Conservation (phyloP, 2,329 filamentous ascomycete species). For the Kalaharituber pfeilii region DNA sequence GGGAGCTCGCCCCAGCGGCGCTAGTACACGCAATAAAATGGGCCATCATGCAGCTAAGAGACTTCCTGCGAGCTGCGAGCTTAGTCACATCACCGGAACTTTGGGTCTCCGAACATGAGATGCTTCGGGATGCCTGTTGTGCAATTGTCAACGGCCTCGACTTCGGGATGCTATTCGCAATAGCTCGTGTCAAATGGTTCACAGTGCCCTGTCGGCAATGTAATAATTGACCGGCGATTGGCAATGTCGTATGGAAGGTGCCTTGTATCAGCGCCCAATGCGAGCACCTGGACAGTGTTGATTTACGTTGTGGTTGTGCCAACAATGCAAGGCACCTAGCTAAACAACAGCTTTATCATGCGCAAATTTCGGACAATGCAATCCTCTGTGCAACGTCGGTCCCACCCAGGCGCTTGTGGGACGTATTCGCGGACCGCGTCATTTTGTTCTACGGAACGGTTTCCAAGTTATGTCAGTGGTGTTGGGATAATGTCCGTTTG, state of each 20-base stretch:
- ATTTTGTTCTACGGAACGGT: background rate
- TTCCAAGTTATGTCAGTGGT: background rate
- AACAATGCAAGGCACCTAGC: background rate
- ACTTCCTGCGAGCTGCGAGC: no score
- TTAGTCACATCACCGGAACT: no score
- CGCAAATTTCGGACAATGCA: background rate
- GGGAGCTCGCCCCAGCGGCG: no score
- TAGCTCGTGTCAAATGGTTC: background rate
- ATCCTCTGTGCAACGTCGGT: background rate
- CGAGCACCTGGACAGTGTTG: background rate
- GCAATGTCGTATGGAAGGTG: background rate
- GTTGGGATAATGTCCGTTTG: background rate
- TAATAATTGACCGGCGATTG: background rate
- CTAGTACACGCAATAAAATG: no score
- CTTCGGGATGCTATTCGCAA: background rate
- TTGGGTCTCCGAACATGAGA: no score
- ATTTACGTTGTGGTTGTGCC: background rate
- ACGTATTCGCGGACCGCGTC: background rate
- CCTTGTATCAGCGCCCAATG: background rate
- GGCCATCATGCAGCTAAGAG: no score
- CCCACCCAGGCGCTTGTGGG: background rate
- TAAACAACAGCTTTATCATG: background rate
- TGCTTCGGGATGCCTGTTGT: background rate
- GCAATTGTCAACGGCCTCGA: background rate
- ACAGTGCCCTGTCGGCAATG: background rate